Base-by-base conservation (phyloP, 2,329 filamentous ascomycete species). In the Teratosphaeriaceae sp. region DNA sequence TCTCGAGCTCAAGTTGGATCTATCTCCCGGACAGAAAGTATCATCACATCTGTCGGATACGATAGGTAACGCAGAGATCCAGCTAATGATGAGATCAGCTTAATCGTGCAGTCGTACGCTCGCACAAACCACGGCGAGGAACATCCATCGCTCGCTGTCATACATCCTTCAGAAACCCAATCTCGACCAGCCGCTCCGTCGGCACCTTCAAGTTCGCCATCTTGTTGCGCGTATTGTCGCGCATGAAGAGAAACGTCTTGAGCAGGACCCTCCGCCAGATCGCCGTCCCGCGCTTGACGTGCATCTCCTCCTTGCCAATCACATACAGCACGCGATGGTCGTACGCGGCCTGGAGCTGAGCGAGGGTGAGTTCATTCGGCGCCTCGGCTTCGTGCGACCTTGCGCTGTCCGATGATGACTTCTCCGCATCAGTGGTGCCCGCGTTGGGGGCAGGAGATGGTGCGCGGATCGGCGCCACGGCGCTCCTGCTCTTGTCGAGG, bases 211-310 rank as follows among this genome's bases (percentile, higher is more conserved):
- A 61, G 52, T 80, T 79, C 12, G 79, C 77, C 62, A 84, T 75
- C 67, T 84, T 85, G 1, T 76, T 73, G 40, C 80, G 65, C 11
- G 77, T 79, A 51, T 83, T 84, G 29, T 85, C 80, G 22, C 80
- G 64, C 39, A 84, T 71, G 68, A 79, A 84, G 46, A 85, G 59
- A 48, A 84, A 85, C 0, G 70, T 62, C 38, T 66, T 66, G 9
- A 85, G 58, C 5, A 78, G 38, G 1, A 72, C 43, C 33, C 64
- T 68, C 11, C 76, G 66, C 9, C 70, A 43, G 3, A 74, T 51
- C 6, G 63, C 65, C 12, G 65, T 70, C 1, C 62, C 65, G 1
- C 50, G 36, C 35, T 60, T 62, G 12, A 80, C 66, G 33, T 68
- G 65, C 72, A 82, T 74, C 54, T 77, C 72, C 60, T 80, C 77